Evolutionary conservation across 805 yeast genomes (phyloP).

Genomic region (Yarrowia osloensis): DNA sequence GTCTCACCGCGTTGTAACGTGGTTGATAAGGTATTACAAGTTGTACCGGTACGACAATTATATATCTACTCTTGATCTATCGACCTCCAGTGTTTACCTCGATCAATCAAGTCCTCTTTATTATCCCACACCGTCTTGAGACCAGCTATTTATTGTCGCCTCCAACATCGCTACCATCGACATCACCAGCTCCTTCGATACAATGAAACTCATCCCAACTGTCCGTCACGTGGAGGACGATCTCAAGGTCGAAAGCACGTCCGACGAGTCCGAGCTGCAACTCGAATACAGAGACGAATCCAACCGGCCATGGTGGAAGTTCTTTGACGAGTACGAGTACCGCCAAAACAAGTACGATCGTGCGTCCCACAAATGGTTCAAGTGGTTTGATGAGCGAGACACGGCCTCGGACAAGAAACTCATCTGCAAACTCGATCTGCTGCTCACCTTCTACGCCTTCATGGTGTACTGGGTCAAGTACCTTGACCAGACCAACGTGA

Average conservation of each 20-base stretch:
- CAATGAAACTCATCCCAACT: background rate
- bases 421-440: conserved; percentile 54
- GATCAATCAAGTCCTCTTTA: too few relatives aligned
- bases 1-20: background rate
- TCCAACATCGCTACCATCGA: background rate
- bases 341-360: conserved; percentile 36
- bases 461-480: conserved; percentile 68
- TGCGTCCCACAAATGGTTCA: conserved; percentile 48
- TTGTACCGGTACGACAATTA: too few relatives aligned
- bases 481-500: conserved; percentile 40
- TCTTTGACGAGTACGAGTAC: conserved; percentile 34
- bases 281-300: conserved; percentile 33
- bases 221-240: background rate
- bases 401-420: conserved; percentile 51
- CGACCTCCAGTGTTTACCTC: too few relatives aligned
- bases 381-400: conserved; percentile 56
- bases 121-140: too few relatives aligned
- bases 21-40: background rate
- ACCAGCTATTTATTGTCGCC: too few relatives aligned
- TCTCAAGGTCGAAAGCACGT: background rate
- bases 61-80: too few relatives aligned
- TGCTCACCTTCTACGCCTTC: conserved; percentile 57
- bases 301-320: conserved; percentile 45
- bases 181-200: background rate
- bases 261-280: background rate